Base-by-base conservation (phyloP, 352 stramenopile species). In the Globisporangium middletonii region DNA sequence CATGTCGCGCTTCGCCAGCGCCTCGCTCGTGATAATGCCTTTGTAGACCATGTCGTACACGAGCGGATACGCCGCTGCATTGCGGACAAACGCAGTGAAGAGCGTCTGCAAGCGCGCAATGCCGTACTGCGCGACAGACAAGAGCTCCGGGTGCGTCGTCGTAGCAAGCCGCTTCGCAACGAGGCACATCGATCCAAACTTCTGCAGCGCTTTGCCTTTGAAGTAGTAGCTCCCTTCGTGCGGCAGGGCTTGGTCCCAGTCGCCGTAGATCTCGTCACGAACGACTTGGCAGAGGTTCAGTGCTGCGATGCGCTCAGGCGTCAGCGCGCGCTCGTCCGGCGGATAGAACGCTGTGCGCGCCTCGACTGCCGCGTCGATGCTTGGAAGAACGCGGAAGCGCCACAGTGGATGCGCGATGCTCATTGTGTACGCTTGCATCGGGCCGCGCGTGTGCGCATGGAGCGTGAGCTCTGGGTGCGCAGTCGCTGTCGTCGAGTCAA, bases 221-320 rank as follows among this genome's bases (percentile, higher is more conserved):
- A 93, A 93, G 69, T 93, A 93, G 64, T 93, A 93, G 59, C 79
- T 89, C 27, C 74, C 81, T 64, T 88, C 73, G 27, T 68, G 64
- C 7, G 77, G 78, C 43, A 91, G 55, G 8, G 69, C 53, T 44
- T 57, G 49, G 16, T 67, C 60, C 83, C 83, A 94, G 35, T 87
- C 66, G n/a, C 67, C 72, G 26, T 90, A 41, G 53, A 92, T 88
- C 66, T 92, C 79, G 35, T 88, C 70, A 0, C 57, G 57, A 2
- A 91, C 63, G 2, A 89, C 60, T 5, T 67, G 64, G 35, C 62
- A 79, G 15, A 87, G 62, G 27, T 72, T 64, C 12, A 80, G 45
- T 11, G 46, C 57, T 18, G 71, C 57, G 18, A 81, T 72, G 5
- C 73, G 54, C 9, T 82, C 65, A 23, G 62, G 26, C 4, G 76